Evolutionary conservation across 1,139 yeast genomes (phyloP).

Genomic region (Zygosaccharomyces sapae): DNA sequence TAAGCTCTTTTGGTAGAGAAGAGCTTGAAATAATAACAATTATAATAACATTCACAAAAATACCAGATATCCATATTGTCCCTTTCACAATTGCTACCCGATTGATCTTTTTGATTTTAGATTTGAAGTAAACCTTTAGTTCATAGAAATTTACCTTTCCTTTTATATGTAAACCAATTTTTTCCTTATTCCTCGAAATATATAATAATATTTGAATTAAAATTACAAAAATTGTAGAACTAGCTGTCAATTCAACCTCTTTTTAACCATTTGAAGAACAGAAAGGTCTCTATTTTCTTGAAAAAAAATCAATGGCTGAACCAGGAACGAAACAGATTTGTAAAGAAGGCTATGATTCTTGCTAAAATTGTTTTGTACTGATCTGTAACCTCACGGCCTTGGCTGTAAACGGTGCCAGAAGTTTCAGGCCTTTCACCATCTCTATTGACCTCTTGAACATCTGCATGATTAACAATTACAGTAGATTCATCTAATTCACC

Average conservation of each 20-base stretch:
- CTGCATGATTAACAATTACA: constrained; percentile 14
- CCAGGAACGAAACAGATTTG: constrained; percentile 16
- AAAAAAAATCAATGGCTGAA: constrained; percentile 7
- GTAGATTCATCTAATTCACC: constrained; percentile 15
- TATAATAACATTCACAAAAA: too few relatives aligned
- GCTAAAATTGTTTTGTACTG: constrained; percentile 20
- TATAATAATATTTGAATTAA: background rate
- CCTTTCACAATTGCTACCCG: background rate
- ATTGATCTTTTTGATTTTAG: background rate
- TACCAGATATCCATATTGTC: too few relatives aligned
- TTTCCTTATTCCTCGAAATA: background rate
- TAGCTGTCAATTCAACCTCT: background rate
- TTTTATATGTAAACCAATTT: constrained; percentile 1
- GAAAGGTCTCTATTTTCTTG: background rate
- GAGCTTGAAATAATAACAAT: background rate
- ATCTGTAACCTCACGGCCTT: constrained; percentile 11
- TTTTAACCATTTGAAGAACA: too few relatives aligned
- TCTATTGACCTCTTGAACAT: constrained; percentile 10
- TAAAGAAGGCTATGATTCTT: constrained; percentile 17
- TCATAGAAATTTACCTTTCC: background rate
- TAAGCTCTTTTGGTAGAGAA: background rate
- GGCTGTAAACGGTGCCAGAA: constrained; percentile 9
- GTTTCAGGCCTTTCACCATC: constrained; percentile 6
- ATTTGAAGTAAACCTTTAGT: background rate
- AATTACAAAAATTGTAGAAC: background rate